These are phyloP conservation scores for Aspergillus ochraceus DNA, from an alignment of 2,329 filamentous ascomycete species.

Conservation along the genomic window DNA sequence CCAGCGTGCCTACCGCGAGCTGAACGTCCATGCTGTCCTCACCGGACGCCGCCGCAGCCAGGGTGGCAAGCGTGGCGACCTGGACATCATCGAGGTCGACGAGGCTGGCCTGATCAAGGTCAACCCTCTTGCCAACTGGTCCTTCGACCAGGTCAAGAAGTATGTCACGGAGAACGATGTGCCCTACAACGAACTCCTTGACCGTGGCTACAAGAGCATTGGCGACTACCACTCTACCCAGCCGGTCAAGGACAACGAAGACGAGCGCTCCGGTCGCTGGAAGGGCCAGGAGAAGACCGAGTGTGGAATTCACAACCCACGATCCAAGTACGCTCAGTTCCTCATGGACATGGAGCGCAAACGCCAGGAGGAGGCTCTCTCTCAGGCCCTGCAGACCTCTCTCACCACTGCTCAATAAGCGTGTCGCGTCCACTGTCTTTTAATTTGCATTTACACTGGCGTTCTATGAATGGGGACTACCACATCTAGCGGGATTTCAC, in stretches of 20 bases:
- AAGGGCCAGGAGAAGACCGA: constrained; percentile 95
- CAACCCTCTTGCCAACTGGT: constrained; percentile 95
- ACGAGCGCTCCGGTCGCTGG: constrained; percentile 95
- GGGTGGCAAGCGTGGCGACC: constrained; percentile 84
- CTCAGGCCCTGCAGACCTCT: constrained; percentile 43
- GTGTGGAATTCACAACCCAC: constrained; percentile 98
- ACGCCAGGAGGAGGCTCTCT: constrained; percentile 58
- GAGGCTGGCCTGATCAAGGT: constrained; percentile 93
- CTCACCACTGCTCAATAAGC: constrained; percentile 31
- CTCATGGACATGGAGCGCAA: constrained; percentile 71
- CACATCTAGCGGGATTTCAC: constrained; percentile 20
- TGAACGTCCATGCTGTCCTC: constrained; percentile 85
- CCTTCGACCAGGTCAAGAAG: constrained; percentile 81
- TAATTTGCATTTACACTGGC: constrained; percentile 19
- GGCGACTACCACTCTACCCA: constrained; percentile 98
- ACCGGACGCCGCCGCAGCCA: constrained; percentile 91
- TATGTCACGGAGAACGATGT: constrained; percentile 87
- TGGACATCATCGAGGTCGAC: constrained; percentile 90
- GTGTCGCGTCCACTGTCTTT: background rate
- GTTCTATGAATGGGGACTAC: constrained; percentile 16
- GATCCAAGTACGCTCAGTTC: constrained; percentile 87
- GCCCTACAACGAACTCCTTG: constrained; percentile 88
- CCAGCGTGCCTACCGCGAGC: constrained; percentile 82
- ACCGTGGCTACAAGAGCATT: constrained; percentile 95
- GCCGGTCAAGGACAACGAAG: constrained; percentile 85